Conservation (phyloP, 2,329 filamentous ascomycete genomes). For the Xylariaceae sp. region DNA sequence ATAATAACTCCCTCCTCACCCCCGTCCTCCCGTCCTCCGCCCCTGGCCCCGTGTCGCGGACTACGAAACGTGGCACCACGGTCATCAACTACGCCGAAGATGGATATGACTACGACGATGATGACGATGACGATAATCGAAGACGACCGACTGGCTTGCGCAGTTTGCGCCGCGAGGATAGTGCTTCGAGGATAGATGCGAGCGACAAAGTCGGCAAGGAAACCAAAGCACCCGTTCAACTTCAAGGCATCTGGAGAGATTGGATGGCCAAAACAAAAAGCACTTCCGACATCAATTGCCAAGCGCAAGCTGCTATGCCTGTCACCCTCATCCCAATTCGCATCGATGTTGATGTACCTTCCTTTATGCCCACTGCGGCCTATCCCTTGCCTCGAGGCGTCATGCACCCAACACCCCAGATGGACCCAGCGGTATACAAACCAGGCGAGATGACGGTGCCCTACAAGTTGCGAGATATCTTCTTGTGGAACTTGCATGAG, state of each 20-base stretch:
- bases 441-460: conserved; percentile 80
- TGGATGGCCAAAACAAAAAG: conserved; percentile 83
- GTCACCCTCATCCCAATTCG: conserved; percentile 93
- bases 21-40: conserved; percentile 77
- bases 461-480: conserved; percentile 92
- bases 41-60: conserved; percentile 73
- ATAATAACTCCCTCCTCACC: conserved; percentile 89
- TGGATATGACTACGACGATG: conserved; percentile 80
- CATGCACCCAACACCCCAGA: conserved; percentile 71
- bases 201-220: conserved; percentile 86
- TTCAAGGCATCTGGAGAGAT: conserved; percentile 92
- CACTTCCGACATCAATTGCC: conserved; percentile 66
- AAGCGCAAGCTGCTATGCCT: conserved; percentile 76
- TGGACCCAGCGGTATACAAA: conserved; percentile 71
- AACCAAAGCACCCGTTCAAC: conserved; percentile 75
- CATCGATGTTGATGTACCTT: conserved; percentile 90
- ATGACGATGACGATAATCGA: conserved; percentile 76
- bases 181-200: conserved; percentile 66
- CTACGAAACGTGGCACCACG: conserved; percentile 96
- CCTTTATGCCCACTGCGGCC: conserved; percentile 72
- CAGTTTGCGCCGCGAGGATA: conserved; percentile 80
- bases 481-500: conserved; percentile 97
- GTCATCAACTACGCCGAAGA: conserved; percentile 99
- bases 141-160: conserved; percentile 84
- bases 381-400: conserved; percentile 68